Percentiles rank a stretch among this genome's conserved stretches.
These are phyloP conservation scores for Beauveria sp. DNA, from an alignment of 2,329 filamentous ascomycete genomes.

Conservation along the genomic window DNA sequence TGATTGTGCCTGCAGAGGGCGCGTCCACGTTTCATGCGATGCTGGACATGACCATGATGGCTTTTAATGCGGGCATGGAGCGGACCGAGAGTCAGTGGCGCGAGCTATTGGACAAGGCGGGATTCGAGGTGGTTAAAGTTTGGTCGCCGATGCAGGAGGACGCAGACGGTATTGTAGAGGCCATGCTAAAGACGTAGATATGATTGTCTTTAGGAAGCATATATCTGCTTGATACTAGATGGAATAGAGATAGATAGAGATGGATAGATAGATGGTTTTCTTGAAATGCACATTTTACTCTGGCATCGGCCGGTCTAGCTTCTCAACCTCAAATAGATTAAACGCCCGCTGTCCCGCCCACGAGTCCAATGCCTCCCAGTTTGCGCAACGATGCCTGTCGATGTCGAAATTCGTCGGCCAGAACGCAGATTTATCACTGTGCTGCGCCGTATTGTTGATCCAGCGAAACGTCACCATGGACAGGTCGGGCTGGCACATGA, in stretches of 20 bases:
- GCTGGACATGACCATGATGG: slow-evolving; percentile 21
- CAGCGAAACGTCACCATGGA: slow-evolving; percentile 7
- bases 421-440: background rate
- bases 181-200: background rate
- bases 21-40: slow-evolving; percentile 13
- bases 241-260: too few species aligned
- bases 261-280: too few species aligned
- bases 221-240: too few species aligned
- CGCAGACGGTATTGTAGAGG: slow-evolving; percentile 5
- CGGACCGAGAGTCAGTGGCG: slow-evolving; percentile 16
- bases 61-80: slow-evolving; percentile 15
- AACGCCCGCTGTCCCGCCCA: background rate
- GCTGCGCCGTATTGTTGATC: slow-evolving; percentile 9
- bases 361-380: slow-evolving; percentile 3
- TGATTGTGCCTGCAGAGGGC: slow-evolving; percentile 16
- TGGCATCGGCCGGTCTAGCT: background rate
- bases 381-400: background rate
- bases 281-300: background rate
- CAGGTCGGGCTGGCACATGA: slow-evolving; percentile 7
- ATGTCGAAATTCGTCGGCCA: slow-evolving; percentile 3
- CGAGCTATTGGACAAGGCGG: slow-evolving; percentile 15
- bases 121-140: slow-evolving; percentile 10
- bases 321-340: background rate
- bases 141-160: background rate
- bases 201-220: too few species aligned